Base-by-base conservation (phyloP, 2,329 filamentous ascomycete genomes). In the Colletotrichum sansevieriae region DNA sequence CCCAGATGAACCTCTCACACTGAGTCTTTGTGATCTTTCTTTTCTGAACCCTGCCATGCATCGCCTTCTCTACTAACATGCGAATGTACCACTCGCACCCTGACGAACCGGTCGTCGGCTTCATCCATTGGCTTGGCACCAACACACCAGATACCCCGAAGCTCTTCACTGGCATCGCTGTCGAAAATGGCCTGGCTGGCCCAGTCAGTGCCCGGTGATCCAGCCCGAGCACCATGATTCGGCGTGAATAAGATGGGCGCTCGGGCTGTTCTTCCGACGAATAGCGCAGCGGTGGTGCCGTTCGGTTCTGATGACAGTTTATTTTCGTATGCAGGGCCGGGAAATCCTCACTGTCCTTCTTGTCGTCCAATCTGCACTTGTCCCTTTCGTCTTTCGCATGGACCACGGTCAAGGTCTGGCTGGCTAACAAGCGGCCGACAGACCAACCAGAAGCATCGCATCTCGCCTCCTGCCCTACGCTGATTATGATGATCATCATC, bases 1-100 rank as follows among this genome's bases (percentile, higher is more conserved):
- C 62, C 62, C 55, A 52, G 67, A 70, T 63, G 67, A 70, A 65
- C 58, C 63, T 46, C 46, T 47, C 12, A n/a, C 52, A 13, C 33
- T 39, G 9, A 10, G 9, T 39, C 35, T 39, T 39, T 10, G 3
- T 39, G 35, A 3, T 39, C 37, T 39, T 3, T 15, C 37, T 2
- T 3, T 13, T 39, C 37, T 39, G 37, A 39, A 33, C 35, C n/a
- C 20, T 18, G 52, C 22, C 15, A 18, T 9, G 18, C 37, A 12
- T 1, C 18, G 18, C 18, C 18, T 18, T 37, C 8, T 10, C 35
- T 39, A 6, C 4, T 6, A 29, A 29, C 25, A 6, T 29, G 25
- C 25, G 5, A 29, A 29, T 29, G 7, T 10, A 39, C 10, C 11
- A 12, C 37, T 39, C 15, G 29, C 22, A n/a, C 49, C 33, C 51